phyloP scores from a whole-genome alignment of 495 filamentous ascomycete species.

The Opeltia flavorubescens region DNA sequence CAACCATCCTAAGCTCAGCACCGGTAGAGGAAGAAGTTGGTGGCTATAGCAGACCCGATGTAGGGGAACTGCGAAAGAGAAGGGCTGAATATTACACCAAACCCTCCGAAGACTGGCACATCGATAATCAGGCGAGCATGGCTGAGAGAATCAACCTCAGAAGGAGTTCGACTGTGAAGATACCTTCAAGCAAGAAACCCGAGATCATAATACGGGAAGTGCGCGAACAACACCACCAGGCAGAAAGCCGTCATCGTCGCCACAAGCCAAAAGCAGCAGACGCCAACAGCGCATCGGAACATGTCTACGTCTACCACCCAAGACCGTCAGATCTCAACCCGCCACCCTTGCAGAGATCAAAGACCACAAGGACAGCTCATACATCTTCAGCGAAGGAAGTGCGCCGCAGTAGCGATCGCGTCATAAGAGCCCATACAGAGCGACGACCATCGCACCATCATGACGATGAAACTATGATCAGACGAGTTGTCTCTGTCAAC shows the following conservation, averaged over 20 bases:
- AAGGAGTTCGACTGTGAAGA: background rate
- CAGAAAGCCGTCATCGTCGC: slow-evolving; percentile 7
- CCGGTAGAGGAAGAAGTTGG: background rate
- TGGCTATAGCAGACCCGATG: background rate
- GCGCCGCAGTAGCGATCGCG: slow-evolving; percentile 14
- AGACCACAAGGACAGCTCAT: slow-evolving; percentile 14
- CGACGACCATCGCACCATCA: slow-evolving; percentile 16
- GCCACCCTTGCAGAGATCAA: slow-evolving; percentile 17
- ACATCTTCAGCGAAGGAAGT: slow-evolving; percentile 15
- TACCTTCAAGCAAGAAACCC: background rate
- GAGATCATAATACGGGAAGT: slow-evolving; percentile 1
- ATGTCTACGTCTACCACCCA: background rate
- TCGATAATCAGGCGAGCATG: background rate
- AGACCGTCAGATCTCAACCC: background rate
- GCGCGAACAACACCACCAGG: background rate
- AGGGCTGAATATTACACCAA: slow-evolving; percentile 3
- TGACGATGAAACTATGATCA: slow-evolving; percentile 13
- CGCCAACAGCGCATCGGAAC: background rate
- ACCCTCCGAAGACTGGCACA: slow-evolving; percentile 2
- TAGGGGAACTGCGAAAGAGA: slow-evolving; percentile 2
- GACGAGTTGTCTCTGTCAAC: slow-evolving; percentile 16
- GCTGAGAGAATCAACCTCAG: slow-evolving; percentile 2
- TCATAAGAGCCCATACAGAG: slow-evolving; percentile 15
- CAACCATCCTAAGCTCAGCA: too few species aligned
- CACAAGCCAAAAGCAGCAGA: slow-evolving; percentile 2